Percentiles rank a stretch among this genome's conserved stretches.
phyloP scores from a whole-genome alignment of 306 rosid species.

The Malus orientalis region DNA sequence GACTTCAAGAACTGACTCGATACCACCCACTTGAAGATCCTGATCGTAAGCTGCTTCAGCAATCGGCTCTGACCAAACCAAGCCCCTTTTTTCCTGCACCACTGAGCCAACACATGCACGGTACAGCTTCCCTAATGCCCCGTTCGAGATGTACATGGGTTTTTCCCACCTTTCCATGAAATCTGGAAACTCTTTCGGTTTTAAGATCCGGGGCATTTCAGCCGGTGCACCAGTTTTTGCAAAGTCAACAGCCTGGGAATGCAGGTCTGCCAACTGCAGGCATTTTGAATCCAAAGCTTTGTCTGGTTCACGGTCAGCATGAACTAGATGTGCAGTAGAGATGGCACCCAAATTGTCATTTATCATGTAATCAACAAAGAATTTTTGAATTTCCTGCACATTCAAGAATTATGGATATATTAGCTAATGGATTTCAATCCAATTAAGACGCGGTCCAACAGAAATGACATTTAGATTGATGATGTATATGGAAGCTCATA shows the following conservation, averaged over 20 bases:
- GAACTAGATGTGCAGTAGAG: slow-evolving; percentile 90
- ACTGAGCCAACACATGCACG: slow-evolving; percentile 34
- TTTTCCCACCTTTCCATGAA: slow-evolving; percentile 82
- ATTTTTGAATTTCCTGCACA: slow-evolving; percentile 75
- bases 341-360: slow-evolving; percentile 88
- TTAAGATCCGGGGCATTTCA: slow-evolving; percentile 68
- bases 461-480: slow-evolving; percentile 2
- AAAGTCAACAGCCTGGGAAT: slow-evolving; percentile 95
- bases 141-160: slow-evolving; percentile 61
- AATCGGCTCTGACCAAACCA: slow-evolving; percentile 40
- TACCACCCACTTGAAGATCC: slow-evolving; percentile 62
- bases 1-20: slow-evolving; percentile 40
- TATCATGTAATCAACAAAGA: slow-evolving; percentile 91
- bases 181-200: slow-evolving; percentile 78
- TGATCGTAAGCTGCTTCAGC: slow-evolving; percentile 49
- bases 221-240: slow-evolving; percentile 98
- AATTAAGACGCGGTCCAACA: background rate
- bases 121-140: slow-evolving; percentile 73
- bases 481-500: background rate
- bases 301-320: slow-evolving; percentile 66
- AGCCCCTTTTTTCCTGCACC: slow-evolving; percentile 21
- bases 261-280: slow-evolving; percentile 66
- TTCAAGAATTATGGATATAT: background rate
- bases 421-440: too few species aligned
- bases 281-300: slow-evolving; percentile 70